A percentile compares a stretch with the other conserved stretches of the same genome.
phyloP scores from a whole-genome alignment of 202 grass and related monocot genomes.

The Saccharum hybrid region DNA sequence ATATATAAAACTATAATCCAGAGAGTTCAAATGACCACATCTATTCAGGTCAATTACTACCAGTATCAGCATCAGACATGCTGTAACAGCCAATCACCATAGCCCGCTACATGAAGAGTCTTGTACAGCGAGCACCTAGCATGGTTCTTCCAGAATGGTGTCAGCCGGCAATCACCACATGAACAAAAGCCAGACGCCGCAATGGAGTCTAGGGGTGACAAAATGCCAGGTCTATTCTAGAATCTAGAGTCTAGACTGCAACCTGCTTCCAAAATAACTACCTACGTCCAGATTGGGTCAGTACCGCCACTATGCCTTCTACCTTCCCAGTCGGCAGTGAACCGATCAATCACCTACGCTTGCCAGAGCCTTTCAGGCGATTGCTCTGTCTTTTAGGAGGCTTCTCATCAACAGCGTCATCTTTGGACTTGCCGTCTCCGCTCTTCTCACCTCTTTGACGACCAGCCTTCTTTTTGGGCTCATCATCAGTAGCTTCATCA shows the following conservation, averaged over 20 bases:
- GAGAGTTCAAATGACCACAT: neutral
- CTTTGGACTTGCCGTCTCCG: neutral
- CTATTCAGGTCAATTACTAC: no score
- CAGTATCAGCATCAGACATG: no score
- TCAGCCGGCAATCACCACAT: neutral
- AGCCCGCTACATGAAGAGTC: neutral
- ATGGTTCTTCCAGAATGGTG: neutral
- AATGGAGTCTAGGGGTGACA: neutral
- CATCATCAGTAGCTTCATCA: neutral
- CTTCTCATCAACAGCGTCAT: neutral
- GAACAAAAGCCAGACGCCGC: slow-evolving; percentile 21
- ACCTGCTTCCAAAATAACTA: slow-evolving; percentile 2
- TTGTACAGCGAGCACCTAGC: neutral
- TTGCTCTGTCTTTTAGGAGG: neutral
- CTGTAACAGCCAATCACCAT: no score
- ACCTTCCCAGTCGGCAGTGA: neutral
- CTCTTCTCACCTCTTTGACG: neutral
- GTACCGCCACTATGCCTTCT: neutral
- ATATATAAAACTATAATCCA: neutral
- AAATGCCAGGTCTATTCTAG: neutral
- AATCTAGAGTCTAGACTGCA: neutral
- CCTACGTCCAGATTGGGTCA: neutral
- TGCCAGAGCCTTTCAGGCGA: neutral
- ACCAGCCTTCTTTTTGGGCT: neutral
- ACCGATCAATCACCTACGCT: neutral